phyloP scores from a whole-genome alignment of 768 basidiomycete genomes.

The Paxillus rubicundulus region DNA sequence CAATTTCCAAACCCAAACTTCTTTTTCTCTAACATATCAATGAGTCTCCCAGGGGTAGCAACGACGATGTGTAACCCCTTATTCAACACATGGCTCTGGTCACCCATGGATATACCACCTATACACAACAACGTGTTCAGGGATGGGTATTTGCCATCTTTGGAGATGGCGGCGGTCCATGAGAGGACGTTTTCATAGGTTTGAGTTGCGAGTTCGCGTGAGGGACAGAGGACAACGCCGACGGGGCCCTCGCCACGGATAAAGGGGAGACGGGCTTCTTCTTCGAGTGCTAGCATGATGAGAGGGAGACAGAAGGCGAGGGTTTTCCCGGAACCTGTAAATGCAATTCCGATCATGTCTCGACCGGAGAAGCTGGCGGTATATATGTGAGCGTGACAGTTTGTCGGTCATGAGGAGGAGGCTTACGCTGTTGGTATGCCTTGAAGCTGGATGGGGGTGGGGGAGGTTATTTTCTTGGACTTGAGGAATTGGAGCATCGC shows the following conservation, averaged over 20 bases:
- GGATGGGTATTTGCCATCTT: conserved; percentile 77
- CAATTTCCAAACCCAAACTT: conserved; percentile 89
- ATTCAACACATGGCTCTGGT: conserved; percentile 89
- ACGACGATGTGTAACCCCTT: conserved; percentile 95
- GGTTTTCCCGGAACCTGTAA: conserved; percentile 98
- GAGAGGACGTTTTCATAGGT: conserved; percentile 91
- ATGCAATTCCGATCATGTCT: conserved; percentile 98
- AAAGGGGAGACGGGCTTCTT: conserved; percentile 88
- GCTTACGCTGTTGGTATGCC: conserved; percentile 93
- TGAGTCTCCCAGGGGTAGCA: conserved; percentile 93
- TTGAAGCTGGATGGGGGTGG: conserved; percentile 96
- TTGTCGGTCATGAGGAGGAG: conserved; percentile 1
- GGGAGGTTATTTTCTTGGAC: conserved; percentile 77
- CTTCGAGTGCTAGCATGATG: conserved; percentile 94
- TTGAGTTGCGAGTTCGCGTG: conserved; percentile 93
- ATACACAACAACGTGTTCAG: conserved; percentile 91
- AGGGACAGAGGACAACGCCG: conserved; percentile 95
- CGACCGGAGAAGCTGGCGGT: conserved; percentile 80
- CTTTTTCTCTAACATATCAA: conserved; percentile 98
- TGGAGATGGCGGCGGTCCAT: conserved; percentile 83
- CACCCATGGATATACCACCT: conserved; percentile 97
- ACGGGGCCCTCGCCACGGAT: conserved; percentile 93
- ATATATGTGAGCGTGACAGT: conserved; percentile 7
- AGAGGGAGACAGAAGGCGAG: conserved; percentile 97
- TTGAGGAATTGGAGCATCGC: conserved; percentile 80